Evolutionary conservation across 2,329 filamentous ascomycete species (phyloP).

Genomic region (Xylariaceae sp.): DNA sequence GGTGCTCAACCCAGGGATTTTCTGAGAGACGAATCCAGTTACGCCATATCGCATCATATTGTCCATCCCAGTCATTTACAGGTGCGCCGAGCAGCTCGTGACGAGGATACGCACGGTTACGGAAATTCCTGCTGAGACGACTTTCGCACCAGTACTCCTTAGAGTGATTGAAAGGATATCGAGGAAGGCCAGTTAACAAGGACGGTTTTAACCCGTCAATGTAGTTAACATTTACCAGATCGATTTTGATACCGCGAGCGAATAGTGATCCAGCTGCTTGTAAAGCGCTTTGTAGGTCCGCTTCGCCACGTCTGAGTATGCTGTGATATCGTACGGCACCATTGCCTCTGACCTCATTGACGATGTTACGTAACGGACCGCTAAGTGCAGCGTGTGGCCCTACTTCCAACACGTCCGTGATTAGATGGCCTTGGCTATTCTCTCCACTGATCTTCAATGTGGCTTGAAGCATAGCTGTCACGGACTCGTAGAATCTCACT

Average conservation of each 20-base stretch:
- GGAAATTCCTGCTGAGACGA: constrained; percentile 24
- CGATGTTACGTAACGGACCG: constrained; percentile 25
- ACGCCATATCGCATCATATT: constrained; percentile 33
- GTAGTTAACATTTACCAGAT: constrained; percentile 9
- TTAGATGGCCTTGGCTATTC: background rate
- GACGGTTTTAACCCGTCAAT: background rate
- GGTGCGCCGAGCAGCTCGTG: constrained; percentile 34
- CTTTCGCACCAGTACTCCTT: constrained; percentile 35
- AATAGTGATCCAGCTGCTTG: constrained; percentile 16
- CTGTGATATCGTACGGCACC: constrained; percentile 12
- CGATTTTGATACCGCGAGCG: constrained; percentile 18
- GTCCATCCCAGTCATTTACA: constrained; percentile 25
- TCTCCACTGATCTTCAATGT: background rate
- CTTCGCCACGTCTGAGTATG: constrained; percentile 9
- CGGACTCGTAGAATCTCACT: constrained; percentile 20
- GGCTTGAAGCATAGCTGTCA: constrained; percentile 7
- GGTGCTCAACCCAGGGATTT: constrained; percentile 39
- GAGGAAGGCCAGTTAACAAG: constrained; percentile 27
- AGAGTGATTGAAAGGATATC: constrained; percentile 33
- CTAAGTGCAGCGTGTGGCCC: constrained; percentile 44
- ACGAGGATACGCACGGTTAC: constrained; percentile 25
- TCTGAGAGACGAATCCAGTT: constrained; percentile 30
- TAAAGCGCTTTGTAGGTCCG: constrained; percentile 1
- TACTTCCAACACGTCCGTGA: constrained; percentile 27
- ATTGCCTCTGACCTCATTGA: constrained; percentile 2